Evolutionary conservation across 1,284 basidiomycete species (phyloP), one percentile per base, ranked within the genome.

Genomic region (Nidula niveotomentosa): DNA sequence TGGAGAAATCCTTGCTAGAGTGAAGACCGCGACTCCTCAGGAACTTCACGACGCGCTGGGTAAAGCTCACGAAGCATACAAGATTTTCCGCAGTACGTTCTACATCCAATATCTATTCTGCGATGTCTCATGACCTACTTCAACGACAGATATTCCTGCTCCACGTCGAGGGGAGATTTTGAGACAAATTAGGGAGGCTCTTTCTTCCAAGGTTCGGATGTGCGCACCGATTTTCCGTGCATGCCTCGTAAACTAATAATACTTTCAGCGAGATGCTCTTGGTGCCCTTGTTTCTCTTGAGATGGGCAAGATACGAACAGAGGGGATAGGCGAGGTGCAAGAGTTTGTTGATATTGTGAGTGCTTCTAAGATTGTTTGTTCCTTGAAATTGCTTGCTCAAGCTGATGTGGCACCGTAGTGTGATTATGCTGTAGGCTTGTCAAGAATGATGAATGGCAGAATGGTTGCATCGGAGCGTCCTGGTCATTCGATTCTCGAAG

Each of bases 281-380:
- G 96, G 96, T 43, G 88, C 91, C 23, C 78, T 93, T 18, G 83
- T 93, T 6, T 89, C 91, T 41, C 77, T 96, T 15, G 95, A 98
- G 72, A 97, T 97, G 95, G 95, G 96, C 68, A 98, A 98, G 75
- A 95, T 97, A 61, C 82, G 80, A 63, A 89, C 90, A n/a, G 95
- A 98, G 69, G 95, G 94, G 36, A 79, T 89, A 47, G 94, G 94
- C 15, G 94, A 98, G 74, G 94, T 98, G 1, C 93, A 95, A 67
- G 94, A 97, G 74, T 95, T 96, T 62, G 84, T 98, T 57, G 95
- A 98, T 68, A 94, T 96, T 55, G 93, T 94, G 65, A 56, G 71
- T 64, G 44, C 51, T 55, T 56, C 49, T 36, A 45, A 30, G 30
- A 37, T 50, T 7, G 51, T 51, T 51, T 15, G 15, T 37, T 8